These are phyloP conservation scores for Lipomyces yamadae DNA, from an alignment of 805 yeast genomes.

Conservation along the genomic window DNA sequence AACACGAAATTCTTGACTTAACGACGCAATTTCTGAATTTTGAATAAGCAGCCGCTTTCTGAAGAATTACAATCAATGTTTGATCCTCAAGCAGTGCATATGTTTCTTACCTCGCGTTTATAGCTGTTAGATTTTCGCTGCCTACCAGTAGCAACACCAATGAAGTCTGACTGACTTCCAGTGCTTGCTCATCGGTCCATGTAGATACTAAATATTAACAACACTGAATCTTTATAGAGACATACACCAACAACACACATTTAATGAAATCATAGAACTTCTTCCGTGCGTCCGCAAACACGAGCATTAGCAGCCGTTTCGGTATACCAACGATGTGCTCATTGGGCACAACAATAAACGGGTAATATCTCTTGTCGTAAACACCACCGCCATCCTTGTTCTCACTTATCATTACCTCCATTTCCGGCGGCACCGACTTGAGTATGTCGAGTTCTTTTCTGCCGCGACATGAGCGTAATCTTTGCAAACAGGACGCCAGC, in stretches of 20 bases:
- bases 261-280: constrained; percentile 19
- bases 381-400: constrained; percentile 14
- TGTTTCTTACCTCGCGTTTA: constrained; percentile 29
- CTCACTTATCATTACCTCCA: constrained; percentile 9
- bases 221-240: not conserved
- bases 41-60: constrained; percentile 17
- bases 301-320: constrained; percentile 16
- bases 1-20: constrained; percentile 27
- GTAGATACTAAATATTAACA: constrained; percentile 9
- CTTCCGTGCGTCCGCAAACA: constrained; percentile 24
- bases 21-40: not conserved
- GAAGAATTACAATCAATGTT: not conserved
- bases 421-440: constrained; percentile 17
- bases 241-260: constrained; percentile 3
- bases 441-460: constrained; percentile 33
- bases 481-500: not conserved
- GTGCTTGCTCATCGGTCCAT: constrained; percentile 31
- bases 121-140: constrained; percentile 34
- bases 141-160: constrained; percentile 26
- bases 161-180: constrained; percentile 17
- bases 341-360: constrained; percentile 28
- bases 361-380: constrained; percentile 21
- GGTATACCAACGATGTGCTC: constrained; percentile 35
- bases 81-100: not conserved
- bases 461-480: not conserved